These are phyloP conservation scores for Dactylonectria macrodidyma DNA, from an alignment of 2,329 filamentous ascomycete genomes.

Conservation along the genomic window DNA sequence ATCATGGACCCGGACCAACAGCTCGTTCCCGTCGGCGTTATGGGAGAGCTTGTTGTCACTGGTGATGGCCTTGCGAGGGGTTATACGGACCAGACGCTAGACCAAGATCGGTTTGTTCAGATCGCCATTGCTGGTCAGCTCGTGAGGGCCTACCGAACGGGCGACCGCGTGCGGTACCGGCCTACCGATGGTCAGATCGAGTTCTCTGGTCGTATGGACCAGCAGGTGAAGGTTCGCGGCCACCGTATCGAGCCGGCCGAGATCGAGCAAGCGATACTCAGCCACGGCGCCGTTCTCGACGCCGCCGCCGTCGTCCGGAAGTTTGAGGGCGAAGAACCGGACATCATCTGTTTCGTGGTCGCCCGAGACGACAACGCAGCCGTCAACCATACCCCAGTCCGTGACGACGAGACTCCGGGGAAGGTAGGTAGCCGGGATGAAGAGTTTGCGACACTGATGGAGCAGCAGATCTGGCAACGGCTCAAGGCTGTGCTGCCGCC, in stretches of 20 bases:
- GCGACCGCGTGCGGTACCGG: constrained; percentile 35
- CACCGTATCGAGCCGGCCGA: constrained; percentile 43
- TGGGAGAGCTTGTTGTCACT: constrained; percentile 49
- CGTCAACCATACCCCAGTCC: neutral
- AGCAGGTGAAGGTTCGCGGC: constrained; percentile 41
- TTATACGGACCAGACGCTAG: neutral
- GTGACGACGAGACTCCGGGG: neutral
- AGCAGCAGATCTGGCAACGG: no score
- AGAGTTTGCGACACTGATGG: neutral
- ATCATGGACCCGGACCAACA: constrained; percentile 44
- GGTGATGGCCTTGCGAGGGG: constrained; percentile 38
- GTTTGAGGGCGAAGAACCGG: constrained; percentile 12
- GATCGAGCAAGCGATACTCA: constrained; percentile 29
- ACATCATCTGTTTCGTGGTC: neutral
- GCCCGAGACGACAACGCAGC: no score
- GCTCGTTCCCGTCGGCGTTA: constrained; percentile 44
- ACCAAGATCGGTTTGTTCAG: neutral
- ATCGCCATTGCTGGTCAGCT: neutral
- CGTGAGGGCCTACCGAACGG: constrained; percentile 30
- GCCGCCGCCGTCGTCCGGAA: constrained; percentile 36
- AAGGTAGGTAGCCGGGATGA: neutral
- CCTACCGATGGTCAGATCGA: constrained; percentile 31
- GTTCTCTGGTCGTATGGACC: constrained; percentile 39
- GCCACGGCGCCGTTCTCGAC: constrained; percentile 17
- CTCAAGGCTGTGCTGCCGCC: constrained; percentile 31